Percentiles rank a stretch among this genome's conserved stretches.
phyloP scores from a whole-genome alignment of 345 rosid species.

The Euphorbia tirucalli region DNA sequence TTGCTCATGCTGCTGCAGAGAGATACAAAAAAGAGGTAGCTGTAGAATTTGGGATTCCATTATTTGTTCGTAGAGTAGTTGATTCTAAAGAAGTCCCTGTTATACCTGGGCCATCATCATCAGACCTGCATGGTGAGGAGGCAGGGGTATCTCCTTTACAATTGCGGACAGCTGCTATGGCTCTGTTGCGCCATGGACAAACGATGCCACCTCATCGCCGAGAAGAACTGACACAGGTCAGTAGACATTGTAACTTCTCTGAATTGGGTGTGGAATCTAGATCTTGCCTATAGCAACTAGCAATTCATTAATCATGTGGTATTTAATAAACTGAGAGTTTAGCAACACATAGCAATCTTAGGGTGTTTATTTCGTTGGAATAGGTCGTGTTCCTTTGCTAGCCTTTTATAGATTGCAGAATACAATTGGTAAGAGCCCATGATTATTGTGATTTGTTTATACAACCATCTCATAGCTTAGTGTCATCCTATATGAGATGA shows the following conservation, averaged over 20 bases:
- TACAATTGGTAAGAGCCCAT: background rate
- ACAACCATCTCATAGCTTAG: background rate
- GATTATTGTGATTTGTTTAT: background rate
- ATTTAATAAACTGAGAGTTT: background rate
- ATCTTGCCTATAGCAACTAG: background rate
- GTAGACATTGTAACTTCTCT: background rate
- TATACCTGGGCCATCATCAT: conserved; percentile 40
- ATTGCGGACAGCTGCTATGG: conserved; percentile 91
- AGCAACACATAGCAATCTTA: background rate
- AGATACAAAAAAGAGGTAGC: conserved; percentile 75
- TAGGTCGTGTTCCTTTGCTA: background rate
- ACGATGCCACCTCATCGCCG: conserved; percentile 75
- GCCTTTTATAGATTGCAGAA: background rate
- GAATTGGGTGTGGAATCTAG: background rate
- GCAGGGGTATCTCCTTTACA: conserved; percentile 88
- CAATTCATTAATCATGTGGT: background rate
- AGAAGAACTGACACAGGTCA: conserved; percentile 73
- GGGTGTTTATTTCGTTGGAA: background rate
- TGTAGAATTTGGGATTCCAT: conserved; percentile 77
- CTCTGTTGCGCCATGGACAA: conserved; percentile 84
- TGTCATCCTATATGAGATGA: background rate
- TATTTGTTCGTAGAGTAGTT: conserved; percentile 71
- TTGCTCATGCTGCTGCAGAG: conserved; percentile 96
- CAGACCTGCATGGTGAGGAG: conserved; percentile 38
- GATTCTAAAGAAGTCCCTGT: conserved; percentile 49